A percentile compares a stretch with the other conserved stretches of the same genome.
phyloP scores from a whole-genome alignment of 2,329 filamentous ascomycete species.

The Aspergillus sp. region DNA sequence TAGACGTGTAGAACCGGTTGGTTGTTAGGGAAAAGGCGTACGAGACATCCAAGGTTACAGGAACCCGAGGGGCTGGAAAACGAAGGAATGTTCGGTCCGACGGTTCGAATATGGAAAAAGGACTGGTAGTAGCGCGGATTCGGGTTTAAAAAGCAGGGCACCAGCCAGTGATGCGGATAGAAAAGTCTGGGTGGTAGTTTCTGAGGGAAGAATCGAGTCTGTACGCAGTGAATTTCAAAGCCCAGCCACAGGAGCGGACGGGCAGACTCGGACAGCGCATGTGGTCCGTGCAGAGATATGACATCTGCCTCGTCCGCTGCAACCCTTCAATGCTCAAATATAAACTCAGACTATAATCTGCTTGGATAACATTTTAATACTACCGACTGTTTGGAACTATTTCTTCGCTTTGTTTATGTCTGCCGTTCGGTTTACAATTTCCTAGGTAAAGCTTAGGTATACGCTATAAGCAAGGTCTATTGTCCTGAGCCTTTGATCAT shows the following conservation, averaged over 20 bases:
- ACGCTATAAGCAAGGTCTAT: no score
- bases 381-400: not conserved
- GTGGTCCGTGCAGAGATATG: slow-evolving; percentile 9
- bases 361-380: not conserved
- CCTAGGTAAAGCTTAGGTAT: not conserved
- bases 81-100: not conserved
- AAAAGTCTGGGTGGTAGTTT: not conserved
- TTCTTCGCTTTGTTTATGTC: not conserved
- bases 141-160: slow-evolving; percentile 1
- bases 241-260: not conserved
- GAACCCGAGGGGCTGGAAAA: not conserved
- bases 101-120: not conserved
- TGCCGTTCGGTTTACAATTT: not conserved
- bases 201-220: not conserved
- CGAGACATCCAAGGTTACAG: slow-evolving; percentile 12
- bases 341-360: not conserved
- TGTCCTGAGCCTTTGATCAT: no score
- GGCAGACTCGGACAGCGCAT: slow-evolving; percentile 1
- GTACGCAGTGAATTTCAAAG: not conserved
- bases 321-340: not conserved
- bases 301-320: not conserved
- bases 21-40: slow-evolving; percentile 9
- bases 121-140: slow-evolving; percentile 3
- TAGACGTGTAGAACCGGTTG: slow-evolving; percentile 5
- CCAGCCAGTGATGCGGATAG: slow-evolving; percentile 14